Evolutionary conservation across 352 stramenopile genomes (phyloP).

Genomic region (Globisporangium acanthophoron): DNA sequence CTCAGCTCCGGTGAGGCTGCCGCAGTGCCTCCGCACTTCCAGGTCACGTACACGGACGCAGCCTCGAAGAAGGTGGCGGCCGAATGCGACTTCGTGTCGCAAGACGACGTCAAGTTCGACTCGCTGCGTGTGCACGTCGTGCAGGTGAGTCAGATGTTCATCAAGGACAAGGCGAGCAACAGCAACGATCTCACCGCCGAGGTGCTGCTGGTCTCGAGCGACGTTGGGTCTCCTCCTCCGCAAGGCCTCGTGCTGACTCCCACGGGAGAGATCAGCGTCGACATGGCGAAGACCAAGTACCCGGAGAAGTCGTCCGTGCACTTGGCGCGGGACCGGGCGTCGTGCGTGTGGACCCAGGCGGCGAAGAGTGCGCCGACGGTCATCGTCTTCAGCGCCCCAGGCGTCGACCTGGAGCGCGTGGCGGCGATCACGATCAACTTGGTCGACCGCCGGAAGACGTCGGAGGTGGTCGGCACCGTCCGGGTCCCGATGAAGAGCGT

Average conservation of each 20-base stretch:
- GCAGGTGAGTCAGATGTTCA: constrained; percentile 41
- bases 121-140: constrained; percentile 34
- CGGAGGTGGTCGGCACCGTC: constrained; percentile 25
- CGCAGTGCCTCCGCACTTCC: constrained; percentile 11
- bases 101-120: constrained; percentile 41
- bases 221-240: constrained; percentile 18
- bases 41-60: constrained; percentile 17
- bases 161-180: constrained; percentile 25
- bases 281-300: constrained; percentile 21
- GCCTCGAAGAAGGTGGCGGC: constrained; percentile 12
- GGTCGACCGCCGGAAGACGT: constrained; percentile 17
- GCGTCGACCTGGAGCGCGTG: constrained; percentile 41
- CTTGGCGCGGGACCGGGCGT: constrained; percentile 7
- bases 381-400: constrained; percentile 29
- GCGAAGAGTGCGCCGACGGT: background rate
- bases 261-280: constrained; percentile 37
- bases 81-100: constrained; percentile 13
- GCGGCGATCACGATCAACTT: constrained; percentile 29
- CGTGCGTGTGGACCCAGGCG: constrained; percentile 2
- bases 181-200: constrained; percentile 27
- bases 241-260: constrained; percentile 36
- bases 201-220: constrained; percentile 42
- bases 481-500: constrained; percentile 33
- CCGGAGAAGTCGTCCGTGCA: constrained; percentile 22
- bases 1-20: constrained; percentile 9